Conservation (phyloP, 768 basidiomycete species). For the Hericium coralloides region DNA sequence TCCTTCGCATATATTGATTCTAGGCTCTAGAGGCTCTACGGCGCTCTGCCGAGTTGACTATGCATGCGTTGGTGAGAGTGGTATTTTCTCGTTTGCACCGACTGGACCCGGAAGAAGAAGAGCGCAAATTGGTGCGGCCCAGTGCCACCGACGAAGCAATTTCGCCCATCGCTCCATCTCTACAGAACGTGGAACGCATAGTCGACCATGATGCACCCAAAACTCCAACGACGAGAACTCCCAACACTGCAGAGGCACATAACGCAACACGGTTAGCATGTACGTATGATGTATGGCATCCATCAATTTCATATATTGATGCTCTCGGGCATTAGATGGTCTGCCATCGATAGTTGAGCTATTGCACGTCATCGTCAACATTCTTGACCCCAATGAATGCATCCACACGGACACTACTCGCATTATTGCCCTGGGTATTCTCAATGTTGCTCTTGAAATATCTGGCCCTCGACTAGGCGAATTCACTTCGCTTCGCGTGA, state of each 20-base stretch:
- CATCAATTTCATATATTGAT: neutral
- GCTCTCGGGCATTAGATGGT: conserved; percentile 45
- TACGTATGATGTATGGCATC: neutral
- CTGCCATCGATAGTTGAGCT: conserved; percentile 88
- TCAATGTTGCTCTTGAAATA: conserved; percentile 83
- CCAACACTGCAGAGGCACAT: too few species aligned
- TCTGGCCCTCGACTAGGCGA: conserved; percentile 67
- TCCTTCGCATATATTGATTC: conserved; percentile 5
- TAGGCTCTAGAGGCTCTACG: conserved; percentile 64
- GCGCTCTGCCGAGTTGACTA: conserved; percentile 79
- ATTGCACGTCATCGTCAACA: conserved; percentile 87
- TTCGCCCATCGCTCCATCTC: neutral
- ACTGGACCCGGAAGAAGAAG: conserved; percentile 59
- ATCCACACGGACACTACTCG: conserved; percentile 96
- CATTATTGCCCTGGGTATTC: conserved; percentile 75
- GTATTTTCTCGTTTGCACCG: conserved; percentile 69
- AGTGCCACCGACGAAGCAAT: conserved; percentile 25
- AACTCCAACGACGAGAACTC: too few species aligned
- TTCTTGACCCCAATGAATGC: conserved; percentile 90
- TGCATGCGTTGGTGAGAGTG: conserved; percentile 78
- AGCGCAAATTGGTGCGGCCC: conserved; percentile 50
- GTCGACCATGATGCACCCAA: neutral
- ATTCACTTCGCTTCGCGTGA: conserved; percentile 68
- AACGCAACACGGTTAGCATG: neutral
- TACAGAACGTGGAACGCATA: neutral